phyloP scores from a whole-genome alignment of 371 early-diverging fungal species.

The Circinella umbellata region DNA sequence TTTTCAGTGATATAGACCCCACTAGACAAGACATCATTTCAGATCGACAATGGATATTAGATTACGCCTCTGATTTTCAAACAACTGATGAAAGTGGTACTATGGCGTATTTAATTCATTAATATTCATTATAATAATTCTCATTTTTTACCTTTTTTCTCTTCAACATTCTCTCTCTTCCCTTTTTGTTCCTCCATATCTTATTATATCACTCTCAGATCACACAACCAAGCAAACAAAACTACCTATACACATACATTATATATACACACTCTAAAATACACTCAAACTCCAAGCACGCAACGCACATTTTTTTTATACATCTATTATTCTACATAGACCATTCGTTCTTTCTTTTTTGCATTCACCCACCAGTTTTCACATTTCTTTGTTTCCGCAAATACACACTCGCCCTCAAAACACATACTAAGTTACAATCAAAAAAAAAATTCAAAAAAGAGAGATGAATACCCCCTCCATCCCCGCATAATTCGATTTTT shows the following conservation, averaged over 20 bases:
- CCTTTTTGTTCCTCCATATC: too few relatives aligned
- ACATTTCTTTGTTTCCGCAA: slow-evolving; percentile 2
- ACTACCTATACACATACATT: too few relatives aligned
- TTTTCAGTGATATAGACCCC: slow-evolving; percentile 5
- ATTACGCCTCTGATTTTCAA: background rate
- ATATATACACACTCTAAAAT: too few relatives aligned
- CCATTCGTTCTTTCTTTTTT: slow-evolving; percentile 6
- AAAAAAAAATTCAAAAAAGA: slow-evolving; percentile 5
- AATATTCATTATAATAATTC: background rate
- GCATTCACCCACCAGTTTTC: slow-evolving; percentile 1
- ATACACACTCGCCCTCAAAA: background rate
- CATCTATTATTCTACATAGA: slow-evolving; percentile 10
- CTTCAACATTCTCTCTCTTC: too few relatives aligned
- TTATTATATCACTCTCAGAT: background rate
- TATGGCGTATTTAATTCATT: slow-evolving; percentile 2
- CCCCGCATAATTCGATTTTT: background rate
- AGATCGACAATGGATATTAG: slow-evolving; percentile 15
- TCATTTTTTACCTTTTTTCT: too few relatives aligned
- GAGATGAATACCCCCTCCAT: slow-evolving; percentile 8
- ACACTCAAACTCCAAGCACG: background rate
- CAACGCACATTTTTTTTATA: background rate
- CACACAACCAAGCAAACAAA: background rate
- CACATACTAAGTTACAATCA: background rate
- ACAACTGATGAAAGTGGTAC: slow-evolving; percentile 4
- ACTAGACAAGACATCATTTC: background rate